phyloP scores from a whole-genome alignment of 208 protist genomes.

The Wallacemonas sp. region DNA sequence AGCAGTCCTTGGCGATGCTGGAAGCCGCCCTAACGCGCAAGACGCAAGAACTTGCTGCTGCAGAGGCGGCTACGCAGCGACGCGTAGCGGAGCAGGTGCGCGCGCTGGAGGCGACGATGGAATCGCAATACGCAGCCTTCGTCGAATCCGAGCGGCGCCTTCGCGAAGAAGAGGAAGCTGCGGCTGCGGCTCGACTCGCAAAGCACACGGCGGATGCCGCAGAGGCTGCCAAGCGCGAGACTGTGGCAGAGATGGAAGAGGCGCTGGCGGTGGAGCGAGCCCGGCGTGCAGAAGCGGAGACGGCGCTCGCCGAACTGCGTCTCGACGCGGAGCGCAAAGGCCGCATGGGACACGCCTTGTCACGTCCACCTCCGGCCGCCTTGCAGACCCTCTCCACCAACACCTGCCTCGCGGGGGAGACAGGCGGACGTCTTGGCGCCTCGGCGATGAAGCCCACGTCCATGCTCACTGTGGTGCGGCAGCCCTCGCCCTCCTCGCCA shows the following conservation, averaged over 20 bases:
- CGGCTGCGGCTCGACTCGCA: background rate
- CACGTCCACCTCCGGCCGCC: background rate
- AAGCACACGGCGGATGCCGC: conserved; percentile 3
- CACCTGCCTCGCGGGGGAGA: no score
- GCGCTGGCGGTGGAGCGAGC: background rate
- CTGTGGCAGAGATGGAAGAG: background rate
- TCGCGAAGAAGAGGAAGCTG: conserved; percentile 17
- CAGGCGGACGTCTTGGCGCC: no score
- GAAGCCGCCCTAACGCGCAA: conserved; percentile 28
- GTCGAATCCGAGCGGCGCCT: conserved; percentile 14
- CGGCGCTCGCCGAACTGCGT: background rate
- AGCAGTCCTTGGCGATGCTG: conserved; percentile 26
- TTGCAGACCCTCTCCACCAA: background rate
- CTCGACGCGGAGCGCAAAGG: no score
- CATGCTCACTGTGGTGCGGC: conserved; percentile 1
- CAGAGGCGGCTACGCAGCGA: conserved; percentile 25
- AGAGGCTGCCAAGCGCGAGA: conserved; percentile 13
- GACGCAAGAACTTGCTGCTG: conserved; percentile 17
- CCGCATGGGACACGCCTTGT: no score
- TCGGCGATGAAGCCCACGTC: background rate
- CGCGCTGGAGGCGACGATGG: conserved; percentile 20
- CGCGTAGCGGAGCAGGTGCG: conserved; percentile 24
- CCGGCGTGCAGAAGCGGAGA: conserved; percentile 10
- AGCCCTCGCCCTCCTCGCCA: background rate
- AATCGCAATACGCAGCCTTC: conserved; percentile 23